Evolutionary conservation across 2,329 filamentous ascomycete species (phyloP).

Genomic region (Fonsecaea nubica): DNA sequence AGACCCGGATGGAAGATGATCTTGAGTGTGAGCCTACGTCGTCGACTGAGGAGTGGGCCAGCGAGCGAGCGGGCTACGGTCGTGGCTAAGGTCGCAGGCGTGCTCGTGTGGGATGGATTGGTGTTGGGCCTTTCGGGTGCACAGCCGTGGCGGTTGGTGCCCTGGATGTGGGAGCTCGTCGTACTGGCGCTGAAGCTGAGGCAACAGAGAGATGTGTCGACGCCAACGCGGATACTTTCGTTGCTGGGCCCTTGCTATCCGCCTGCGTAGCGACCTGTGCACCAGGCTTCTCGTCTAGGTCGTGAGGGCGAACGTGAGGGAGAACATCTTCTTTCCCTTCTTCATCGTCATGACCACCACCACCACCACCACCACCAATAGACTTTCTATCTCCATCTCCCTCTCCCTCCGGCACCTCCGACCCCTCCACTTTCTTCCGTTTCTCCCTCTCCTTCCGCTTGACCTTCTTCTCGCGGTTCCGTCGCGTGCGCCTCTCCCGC

Average conservation of each 20-base stretch:
- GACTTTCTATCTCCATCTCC: background rate
- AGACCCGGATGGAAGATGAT: too few relatives aligned
- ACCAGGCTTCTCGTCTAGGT: background rate
- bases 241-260: background rate
- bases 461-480: conserved; percentile 40
- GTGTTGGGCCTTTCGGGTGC: background rate
- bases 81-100: background rate
- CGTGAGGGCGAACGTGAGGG: background rate
- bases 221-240: background rate
- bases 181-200: conserved; percentile 7
- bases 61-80: background rate
- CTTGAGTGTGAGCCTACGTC: too few relatives aligned
- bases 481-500: conserved; percentile 36
- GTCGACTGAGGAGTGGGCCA: background rate
- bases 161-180: conserved; percentile 22
- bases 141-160: conserved; percentile 16
- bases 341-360: background rate
- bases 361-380: conserved; percentile 9
- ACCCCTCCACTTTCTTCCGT: conserved; percentile 24
- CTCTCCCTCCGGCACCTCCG: conserved; percentile 17
- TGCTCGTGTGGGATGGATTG: background rate
- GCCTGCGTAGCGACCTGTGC: background rate
- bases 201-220: background rate
- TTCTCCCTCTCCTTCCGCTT: conserved; percentile 37
- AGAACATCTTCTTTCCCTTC: background rate